phyloP scores from a whole-genome alignment of 1,284 basidiomycete species.

The Inonotus obliquus region DNA sequence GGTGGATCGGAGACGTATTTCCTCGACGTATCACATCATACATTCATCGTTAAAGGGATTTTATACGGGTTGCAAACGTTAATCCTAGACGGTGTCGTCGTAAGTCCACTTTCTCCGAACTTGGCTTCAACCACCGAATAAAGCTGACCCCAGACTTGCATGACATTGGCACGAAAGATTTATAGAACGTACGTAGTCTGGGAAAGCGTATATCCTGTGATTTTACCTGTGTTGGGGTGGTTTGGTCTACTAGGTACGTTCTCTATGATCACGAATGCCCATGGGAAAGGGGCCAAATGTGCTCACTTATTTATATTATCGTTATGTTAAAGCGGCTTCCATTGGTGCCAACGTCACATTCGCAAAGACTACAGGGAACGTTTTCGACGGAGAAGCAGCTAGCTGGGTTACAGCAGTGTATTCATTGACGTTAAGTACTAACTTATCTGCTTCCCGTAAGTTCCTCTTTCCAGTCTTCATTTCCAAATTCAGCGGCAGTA shows the following conservation, averaged over 20 bases:
- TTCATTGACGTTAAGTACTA: neutral
- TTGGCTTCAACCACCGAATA: neutral
- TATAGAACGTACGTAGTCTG: neutral
- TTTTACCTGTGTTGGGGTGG: neutral
- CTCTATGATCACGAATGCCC: neutral
- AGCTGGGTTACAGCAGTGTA: neutral
- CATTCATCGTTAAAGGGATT: neutral
- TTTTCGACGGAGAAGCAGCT: neutral
- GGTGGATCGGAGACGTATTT: neutral
- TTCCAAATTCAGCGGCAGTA: neutral
- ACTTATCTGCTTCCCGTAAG: neutral
- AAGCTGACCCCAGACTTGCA: too few relatives aligned
- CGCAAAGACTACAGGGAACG: neutral
- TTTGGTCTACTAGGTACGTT: neutral
- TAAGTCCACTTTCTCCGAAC: neutral
- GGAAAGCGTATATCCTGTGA: neutral
- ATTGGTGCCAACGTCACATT: neutral
- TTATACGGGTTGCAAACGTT: neutral
- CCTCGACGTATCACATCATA: neutral
- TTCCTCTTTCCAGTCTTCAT: neutral
- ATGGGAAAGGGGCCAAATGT: neutral
- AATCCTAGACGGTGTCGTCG: neutral
- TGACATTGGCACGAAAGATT: too few relatives aligned
- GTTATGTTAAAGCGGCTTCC: neutral
- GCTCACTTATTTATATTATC: too few relatives aligned